phyloP scores from a whole-genome alignment of 148 eudicot species.

The Rhododendron ferrugineum region DNA sequence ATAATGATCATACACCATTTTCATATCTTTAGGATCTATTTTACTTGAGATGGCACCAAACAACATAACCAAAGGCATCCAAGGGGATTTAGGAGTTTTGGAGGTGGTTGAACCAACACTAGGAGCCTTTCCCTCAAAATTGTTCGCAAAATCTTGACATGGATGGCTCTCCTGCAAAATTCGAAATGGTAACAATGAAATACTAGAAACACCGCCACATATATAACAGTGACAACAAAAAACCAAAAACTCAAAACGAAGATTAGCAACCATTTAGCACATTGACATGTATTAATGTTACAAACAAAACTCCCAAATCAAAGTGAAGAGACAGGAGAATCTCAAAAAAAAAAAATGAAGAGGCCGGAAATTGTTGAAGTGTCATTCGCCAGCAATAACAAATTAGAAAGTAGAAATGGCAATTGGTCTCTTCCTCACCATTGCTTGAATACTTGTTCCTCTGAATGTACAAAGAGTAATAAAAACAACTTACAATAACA shows the following conservation, averaged over 20 bases:
- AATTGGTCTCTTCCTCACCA: background rate
- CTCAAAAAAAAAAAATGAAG: background rate
- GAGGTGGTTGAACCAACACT: slow-evolving; percentile 20
- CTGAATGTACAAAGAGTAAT: background rate
- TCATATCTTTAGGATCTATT: slow-evolving; percentile 23
- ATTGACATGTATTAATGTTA: background rate
- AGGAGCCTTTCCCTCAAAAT: slow-evolving; percentile 8
- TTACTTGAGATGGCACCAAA: slow-evolving; percentile 30
- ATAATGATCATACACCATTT: slow-evolving; percentile 17
- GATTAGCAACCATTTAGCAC: background rate
- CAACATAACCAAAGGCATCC: slow-evolving; percentile 37
- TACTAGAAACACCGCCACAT: background rate
- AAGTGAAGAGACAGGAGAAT: background rate
- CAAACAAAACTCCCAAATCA: background rate
- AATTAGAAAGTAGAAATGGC: background rate
- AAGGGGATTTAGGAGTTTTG: slow-evolving; percentile 30
- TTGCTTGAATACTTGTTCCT: background rate
- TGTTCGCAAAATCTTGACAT: background rate
- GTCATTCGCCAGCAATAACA: background rate
- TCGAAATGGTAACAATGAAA: background rate
- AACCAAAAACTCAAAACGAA: background rate
- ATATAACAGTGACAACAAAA: background rate
- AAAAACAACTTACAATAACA: background rate
- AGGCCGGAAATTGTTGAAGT: background rate
- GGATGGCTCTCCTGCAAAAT: slow-evolving; percentile 13